These are phyloP conservation scores for Blastobotrys malaysiensis DNA, from an alignment of 1,139 yeast genomes.

Conservation along the genomic window DNA sequence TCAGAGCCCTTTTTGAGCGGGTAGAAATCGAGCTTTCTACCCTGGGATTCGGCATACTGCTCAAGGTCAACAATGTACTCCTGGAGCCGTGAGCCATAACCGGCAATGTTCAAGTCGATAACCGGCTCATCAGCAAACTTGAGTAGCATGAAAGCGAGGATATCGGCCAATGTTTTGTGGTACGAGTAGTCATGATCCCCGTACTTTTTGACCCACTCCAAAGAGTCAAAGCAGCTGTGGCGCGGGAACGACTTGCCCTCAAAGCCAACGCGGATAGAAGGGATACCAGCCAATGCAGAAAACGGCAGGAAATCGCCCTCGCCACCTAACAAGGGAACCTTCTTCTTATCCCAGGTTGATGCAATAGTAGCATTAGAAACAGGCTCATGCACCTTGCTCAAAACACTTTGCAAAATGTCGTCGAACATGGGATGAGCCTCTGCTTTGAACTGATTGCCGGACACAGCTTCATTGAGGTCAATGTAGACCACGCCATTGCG, in stretches of 20 bases:
- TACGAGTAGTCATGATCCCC: constrained; percentile 55
- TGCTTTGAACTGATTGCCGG: constrained; percentile 54
- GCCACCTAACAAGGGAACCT: constrained; percentile 15
- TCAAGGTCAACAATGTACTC: constrained; percentile 47
- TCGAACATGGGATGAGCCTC: constrained; percentile 65
- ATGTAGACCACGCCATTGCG: constrained; percentile 67
- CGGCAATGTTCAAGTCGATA: constrained; percentile 60
- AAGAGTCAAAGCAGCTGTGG: constrained; percentile 62
- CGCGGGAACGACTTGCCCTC: constrained; percentile 43
- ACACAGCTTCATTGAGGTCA: constrained; percentile 70
- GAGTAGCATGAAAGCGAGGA: constrained; percentile 50
- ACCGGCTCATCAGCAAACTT: constrained; percentile 67
- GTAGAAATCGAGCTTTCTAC: constrained; percentile 18
- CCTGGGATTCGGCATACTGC: constrained; percentile 34
- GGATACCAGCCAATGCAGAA: constrained; percentile 58
- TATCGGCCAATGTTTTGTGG: constrained; percentile 54
- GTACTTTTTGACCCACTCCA: constrained; percentile 46
- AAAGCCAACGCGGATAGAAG: constrained; percentile 58
- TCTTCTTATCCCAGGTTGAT: constrained; percentile 19
- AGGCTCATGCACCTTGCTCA: constrained; percentile 40
- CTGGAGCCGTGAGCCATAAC: constrained; percentile 44
- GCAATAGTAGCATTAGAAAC: constrained; percentile 21
- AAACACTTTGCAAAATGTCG: constrained; percentile 39
- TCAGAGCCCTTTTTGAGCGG: constrained; percentile 25
- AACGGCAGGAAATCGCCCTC: constrained; percentile 67